Conservation (phyloP, 1,284 basidiomycete species). For the Cryptococcus amylolentus region DNA sequence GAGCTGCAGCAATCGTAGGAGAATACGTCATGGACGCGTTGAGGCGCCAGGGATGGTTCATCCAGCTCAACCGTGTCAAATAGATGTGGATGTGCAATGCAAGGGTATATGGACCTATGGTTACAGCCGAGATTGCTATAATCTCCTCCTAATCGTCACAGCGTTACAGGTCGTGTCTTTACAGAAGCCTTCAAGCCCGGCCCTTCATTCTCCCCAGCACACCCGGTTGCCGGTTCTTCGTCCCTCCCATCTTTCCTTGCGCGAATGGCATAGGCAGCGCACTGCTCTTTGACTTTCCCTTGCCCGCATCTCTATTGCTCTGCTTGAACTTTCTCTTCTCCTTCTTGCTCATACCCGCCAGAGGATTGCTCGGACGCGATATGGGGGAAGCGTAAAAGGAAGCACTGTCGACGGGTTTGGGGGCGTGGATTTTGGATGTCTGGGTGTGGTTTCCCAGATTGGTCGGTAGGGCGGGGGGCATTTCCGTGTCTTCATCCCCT, state of each 20-base stretch:
- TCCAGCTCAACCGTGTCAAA: constrained; percentile 12
- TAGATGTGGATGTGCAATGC: background rate
- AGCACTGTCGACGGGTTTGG: constrained; percentile 10
- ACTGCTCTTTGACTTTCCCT: constrained; percentile 3
- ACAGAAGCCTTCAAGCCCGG: background rate
- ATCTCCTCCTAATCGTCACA: background rate
- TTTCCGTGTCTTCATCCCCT: background rate
- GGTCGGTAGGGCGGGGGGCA: constrained; percentile 12
- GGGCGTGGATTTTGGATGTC: constrained; percentile 7
- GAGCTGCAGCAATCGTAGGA: constrained; percentile 22
- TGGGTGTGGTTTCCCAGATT: background rate
- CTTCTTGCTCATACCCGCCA: constrained; percentile 7
- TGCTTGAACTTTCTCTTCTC: constrained; percentile 7
- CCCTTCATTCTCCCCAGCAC: constrained; percentile 4
- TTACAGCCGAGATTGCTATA: background rate
- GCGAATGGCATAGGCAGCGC: constrained; percentile 15
- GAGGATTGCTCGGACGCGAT: constrained; percentile 1
- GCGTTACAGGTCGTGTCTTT: background rate
- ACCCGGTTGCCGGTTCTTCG: constrained; percentile 1
- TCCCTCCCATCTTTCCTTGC: constrained; percentile 6
- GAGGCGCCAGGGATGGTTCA: constrained; percentile 23
- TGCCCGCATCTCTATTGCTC: background rate
- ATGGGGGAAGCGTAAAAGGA: constrained; percentile 16
- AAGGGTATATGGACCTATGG: background rate
- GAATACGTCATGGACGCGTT: constrained; percentile 32